Evolutionary conservation across 2,329 filamentous ascomycete genomes (phyloP).

Genomic region (Fusarium succisae): DNA sequence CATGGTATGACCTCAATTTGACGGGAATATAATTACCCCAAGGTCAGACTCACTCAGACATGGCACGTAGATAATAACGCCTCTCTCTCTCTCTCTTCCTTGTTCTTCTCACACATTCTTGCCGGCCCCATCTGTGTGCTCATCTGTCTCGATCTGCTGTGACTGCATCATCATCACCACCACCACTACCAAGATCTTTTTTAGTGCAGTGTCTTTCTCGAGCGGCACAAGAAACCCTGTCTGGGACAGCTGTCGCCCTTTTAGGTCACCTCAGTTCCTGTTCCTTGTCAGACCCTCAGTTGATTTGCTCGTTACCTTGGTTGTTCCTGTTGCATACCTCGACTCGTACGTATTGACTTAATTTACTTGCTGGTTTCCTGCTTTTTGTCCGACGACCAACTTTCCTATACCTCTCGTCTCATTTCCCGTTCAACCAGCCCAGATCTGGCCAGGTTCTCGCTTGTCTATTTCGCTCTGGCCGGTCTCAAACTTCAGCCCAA

Average conservation of each 20-base stretch:
- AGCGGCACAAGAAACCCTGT: constrained; percentile 29
- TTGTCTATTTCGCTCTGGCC: constrained; percentile 32
- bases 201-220: neutral
- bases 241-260: constrained; percentile 5
- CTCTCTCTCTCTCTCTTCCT: neutral
- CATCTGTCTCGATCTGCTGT: neutral
- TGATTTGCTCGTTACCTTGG: neutral
- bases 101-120: neutral
- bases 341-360: constrained; percentile 4
- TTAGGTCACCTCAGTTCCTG: constrained; percentile 11
- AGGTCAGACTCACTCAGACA: neutral
- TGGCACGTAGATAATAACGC: constrained; percentile 5
- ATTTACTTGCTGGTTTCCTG: constrained; percentile 6
- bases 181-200: neutral
- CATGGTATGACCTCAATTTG: constrained; percentile 12
- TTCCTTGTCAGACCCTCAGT: constrained; percentile 3
- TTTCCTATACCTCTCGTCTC: neutral
- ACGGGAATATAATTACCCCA: constrained; percentile 19
- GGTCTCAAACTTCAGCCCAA: constrained; percentile 43
- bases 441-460: neutral
- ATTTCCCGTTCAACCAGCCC: constrained; percentile 4
- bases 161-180: constrained; percentile 14
- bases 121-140: neutral
- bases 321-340: constrained; percentile 3
- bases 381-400: neutral